Conservation (phyloP, 208 protist genomes). For the Wallacemonas sp. region DNA sequence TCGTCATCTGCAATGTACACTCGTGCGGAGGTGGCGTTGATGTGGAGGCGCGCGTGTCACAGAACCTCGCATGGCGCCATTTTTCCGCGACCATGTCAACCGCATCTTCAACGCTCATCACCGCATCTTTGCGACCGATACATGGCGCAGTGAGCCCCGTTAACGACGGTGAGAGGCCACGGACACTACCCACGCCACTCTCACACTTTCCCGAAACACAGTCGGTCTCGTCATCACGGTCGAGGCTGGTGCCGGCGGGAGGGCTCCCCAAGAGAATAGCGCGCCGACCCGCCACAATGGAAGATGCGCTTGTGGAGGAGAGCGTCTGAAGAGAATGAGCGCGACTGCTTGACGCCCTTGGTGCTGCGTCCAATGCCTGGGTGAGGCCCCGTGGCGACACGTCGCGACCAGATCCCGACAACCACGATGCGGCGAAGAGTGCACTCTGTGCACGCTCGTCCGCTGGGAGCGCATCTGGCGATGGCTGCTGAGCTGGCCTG, state of each 20-base stretch:
- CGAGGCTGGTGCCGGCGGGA: neutral
- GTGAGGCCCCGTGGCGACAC: neutral
- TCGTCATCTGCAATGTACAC: neutral
- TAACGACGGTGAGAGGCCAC: no score
- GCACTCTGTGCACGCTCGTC: neutral
- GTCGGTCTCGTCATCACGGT: neutral
- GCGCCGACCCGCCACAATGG: neutral
- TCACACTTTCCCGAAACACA: no score
- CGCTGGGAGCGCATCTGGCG: neutral
- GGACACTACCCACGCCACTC: no score
- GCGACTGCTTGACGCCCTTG: neutral
- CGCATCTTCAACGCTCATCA: no score
- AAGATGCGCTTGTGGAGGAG: neutral
- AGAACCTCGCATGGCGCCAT: no score
- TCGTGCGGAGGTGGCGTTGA: neutral
- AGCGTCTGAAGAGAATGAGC: neutral
- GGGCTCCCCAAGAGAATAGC: slow-evolving; percentile 3
- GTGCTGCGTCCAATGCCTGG: no score
- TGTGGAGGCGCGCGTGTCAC: no score
- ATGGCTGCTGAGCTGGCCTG: neutral
- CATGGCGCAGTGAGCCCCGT: no score
- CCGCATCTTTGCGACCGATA: no score
- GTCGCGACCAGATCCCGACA: neutral
- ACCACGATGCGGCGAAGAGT: neutral
- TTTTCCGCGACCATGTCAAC: no score